Conservation (phyloP, 495 filamentous ascomycete genomes). For the Sordaria brevicollis region DNA sequence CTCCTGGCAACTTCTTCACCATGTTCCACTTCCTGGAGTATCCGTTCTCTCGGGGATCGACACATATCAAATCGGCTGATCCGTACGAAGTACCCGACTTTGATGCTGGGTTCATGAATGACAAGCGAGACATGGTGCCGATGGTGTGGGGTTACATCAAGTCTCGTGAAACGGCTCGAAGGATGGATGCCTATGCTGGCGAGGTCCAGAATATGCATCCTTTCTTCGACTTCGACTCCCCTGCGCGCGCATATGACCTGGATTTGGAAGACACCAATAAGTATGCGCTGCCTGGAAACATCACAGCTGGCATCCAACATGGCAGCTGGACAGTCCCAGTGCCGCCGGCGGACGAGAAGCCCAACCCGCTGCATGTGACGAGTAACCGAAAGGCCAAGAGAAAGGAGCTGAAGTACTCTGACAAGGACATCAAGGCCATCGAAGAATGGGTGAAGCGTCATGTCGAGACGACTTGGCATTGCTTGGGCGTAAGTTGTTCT, state of each 20-base stretch:
- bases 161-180: constrained; percentile 68
- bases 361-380: constrained; percentile 36
- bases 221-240: constrained; percentile 56
- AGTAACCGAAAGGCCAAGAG: constrained; percentile 44
- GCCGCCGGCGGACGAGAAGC: constrained; percentile 31
- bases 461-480: constrained; percentile 75
- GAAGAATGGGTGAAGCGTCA: constrained; percentile 73
- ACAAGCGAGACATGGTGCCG: constrained; percentile 71
- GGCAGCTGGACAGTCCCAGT: constrained; percentile 38
- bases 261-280: constrained; percentile 63
- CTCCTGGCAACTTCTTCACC: constrained; percentile 65
- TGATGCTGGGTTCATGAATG: constrained; percentile 79
- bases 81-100: constrained; percentile 70
- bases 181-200: constrained; percentile 70
- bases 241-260: constrained; percentile 60
- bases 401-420: constrained; percentile 54
- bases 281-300: constrained; percentile 63
- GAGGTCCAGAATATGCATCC: constrained; percentile 62
- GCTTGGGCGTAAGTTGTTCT: constrained; percentile 33
- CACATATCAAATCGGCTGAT: constrained; percentile 59
- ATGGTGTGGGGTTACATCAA: constrained; percentile 86
- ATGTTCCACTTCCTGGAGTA: constrained; percentile 87
- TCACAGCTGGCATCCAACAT: constrained; percentile 57
- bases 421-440: constrained; percentile 56
- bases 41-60: constrained; percentile 66